Base-by-base conservation (phyloP, 2,329 filamentous ascomycete genomes). In the Fusarium citri region DNA sequence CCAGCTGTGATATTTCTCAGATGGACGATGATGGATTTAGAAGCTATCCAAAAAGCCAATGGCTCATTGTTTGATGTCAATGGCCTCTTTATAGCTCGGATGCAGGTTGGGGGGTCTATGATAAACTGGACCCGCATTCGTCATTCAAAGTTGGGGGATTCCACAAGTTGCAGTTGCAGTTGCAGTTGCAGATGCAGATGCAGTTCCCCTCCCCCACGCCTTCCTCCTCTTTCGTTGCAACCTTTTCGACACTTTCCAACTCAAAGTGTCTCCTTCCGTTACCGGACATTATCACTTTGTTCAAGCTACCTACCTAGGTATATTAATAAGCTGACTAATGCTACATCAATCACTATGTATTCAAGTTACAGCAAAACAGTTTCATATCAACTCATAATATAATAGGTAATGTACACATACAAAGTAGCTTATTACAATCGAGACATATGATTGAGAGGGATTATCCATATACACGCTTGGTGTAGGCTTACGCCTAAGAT, bases 391-490 rank as follows among this genome's bases (percentile, higher is more conserved):
- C 23, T 58, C 42, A 20, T 45, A 15, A 25, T 45, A 31, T 23
- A 50, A 42, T 61, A 25, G 45, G 25, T 59, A 46, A 23, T 46
- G 14, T 66, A 69, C 50, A 57, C 47, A 59, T 70, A 69, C 67
- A 71, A 66, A 75, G 64, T 72, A 72, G 65, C 58, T 72, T 74
- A 74, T 72, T 76, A 75, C 73, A 76, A 60, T 74, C 66, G 68
- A 72, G 62, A 59, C 69, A 55, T 59, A 55, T 60, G 64, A 60
- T 59, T 66, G 74, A 74, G 63, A 66, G 71, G 67, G 60, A 62
- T 71, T 67, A 59, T 73, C 51, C 68, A 67, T 68, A 65, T 64
- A 72, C 66, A 72, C 68, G 46, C 49, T 66, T 60, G 40, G 28
- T 59, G 48, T 55, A 54, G 62, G 68, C 68, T 63, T 56, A 62